These are phyloP conservation scores for Colletotrichum liaoningense DNA, from an alignment of 2,329 filamentous ascomycete genomes.

Conservation along the genomic window DNA sequence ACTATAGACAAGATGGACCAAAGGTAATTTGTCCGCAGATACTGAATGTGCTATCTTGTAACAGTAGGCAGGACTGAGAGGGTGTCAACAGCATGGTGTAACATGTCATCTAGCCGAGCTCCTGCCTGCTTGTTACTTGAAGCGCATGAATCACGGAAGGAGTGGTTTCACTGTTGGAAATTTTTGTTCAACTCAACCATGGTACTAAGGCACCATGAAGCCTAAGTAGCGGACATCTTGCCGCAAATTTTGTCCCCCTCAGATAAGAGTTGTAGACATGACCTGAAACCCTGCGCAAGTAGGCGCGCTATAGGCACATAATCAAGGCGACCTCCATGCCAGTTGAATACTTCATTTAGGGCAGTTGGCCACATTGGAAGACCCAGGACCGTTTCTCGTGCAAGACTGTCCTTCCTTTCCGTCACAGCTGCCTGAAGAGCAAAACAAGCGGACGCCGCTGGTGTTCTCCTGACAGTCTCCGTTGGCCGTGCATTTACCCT, in stretches of 20 bases:
- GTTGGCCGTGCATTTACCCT: constrained; percentile 18
- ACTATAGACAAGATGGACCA: too few relatives aligned
- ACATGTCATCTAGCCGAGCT: too few relatives aligned
- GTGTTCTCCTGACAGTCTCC: constrained; percentile 9
- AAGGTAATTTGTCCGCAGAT: too few relatives aligned
- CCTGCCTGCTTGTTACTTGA: too few relatives aligned
- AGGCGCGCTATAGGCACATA: background rate
- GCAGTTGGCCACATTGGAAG: constrained; percentile 8
- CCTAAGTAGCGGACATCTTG: too few relatives aligned
- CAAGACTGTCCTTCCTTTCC: constrained; percentile 11
- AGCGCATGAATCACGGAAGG: too few relatives aligned
- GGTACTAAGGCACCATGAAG: too few relatives aligned
- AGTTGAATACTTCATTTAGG: background rate
- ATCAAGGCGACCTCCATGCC: background rate
- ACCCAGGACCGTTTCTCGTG: constrained; percentile 6
- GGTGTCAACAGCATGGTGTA: too few relatives aligned
- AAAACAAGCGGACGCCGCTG: constrained; percentile 11
- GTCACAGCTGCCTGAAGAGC: constrained; percentile 5
- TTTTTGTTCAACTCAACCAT: too few relatives aligned
- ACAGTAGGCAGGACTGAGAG: too few relatives aligned
- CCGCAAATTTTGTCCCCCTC: background rate
- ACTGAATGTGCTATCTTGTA: too few relatives aligned
- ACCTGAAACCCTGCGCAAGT: background rate
- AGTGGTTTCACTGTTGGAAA: too few relatives aligned
- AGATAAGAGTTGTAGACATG: background rate